phyloP scores from a whole-genome alignment of 179 eudicot species.

The Spergularia azorica region DNA sequence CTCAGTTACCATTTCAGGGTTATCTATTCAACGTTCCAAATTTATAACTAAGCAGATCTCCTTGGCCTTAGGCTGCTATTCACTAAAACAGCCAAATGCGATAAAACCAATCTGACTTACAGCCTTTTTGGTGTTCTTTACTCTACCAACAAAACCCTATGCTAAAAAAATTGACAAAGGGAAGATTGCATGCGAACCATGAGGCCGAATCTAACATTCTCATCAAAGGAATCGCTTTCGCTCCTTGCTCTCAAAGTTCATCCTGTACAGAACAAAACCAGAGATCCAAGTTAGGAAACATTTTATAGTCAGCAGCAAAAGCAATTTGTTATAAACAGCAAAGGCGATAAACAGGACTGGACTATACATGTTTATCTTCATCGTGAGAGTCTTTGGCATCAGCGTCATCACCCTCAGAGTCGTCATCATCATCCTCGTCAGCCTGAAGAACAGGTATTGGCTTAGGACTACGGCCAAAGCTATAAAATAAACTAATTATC shows the following conservation, averaged over 20 bases:
- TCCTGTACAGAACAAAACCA: slow-evolving; percentile 27
- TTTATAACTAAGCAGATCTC: slow-evolving; percentile 4
- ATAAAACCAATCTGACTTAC: slow-evolving; percentile 19
- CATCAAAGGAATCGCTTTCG: slow-evolving; percentile 4
- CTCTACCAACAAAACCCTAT: slow-evolving; percentile 36
- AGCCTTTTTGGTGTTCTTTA: slow-evolving; percentile 26
- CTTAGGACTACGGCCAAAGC: background rate
- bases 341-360: background rate
- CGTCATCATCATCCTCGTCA: slow-evolving; percentile 58
- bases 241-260: slow-evolving; percentile 32
- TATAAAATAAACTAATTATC: background rate
- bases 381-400: slow-evolving; percentile 41
- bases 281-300: slow-evolving; percentile 1
- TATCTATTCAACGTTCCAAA: slow-evolving; percentile 11
- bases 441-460: slow-evolving; percentile 37
- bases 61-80: slow-evolving; percentile 17
- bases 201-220: slow-evolving; percentile 24
- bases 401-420: slow-evolving; percentile 29
- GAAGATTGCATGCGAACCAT: slow-evolving; percentile 24
- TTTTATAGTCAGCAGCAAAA: background rate
- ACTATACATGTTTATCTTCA: slow-evolving; percentile 50
- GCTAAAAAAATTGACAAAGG: slow-evolving; percentile 22
- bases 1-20: slow-evolving; percentile 15
- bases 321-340: background rate
- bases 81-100: slow-evolving; percentile 27